Conservation (phyloP, 805 yeast genomes). For the Starmerella sp. region DNA sequence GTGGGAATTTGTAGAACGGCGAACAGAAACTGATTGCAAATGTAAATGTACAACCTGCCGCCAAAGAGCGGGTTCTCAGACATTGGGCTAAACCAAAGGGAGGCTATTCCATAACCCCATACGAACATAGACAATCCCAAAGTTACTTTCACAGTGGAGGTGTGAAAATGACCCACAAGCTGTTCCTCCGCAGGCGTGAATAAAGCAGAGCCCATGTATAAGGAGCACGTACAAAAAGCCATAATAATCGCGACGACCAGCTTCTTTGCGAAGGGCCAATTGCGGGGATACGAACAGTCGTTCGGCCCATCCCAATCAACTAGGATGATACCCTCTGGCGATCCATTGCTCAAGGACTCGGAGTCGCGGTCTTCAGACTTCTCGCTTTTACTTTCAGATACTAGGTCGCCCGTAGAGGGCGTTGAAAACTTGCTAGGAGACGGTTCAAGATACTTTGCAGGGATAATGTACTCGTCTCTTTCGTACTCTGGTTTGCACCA, state of each 20-base stretch:
- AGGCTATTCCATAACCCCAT: slow-evolving; percentile 51
- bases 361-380: too few species aligned
- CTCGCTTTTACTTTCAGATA: background rate
- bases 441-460: background rate
- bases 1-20: slow-evolving; percentile 45
- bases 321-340: slow-evolving; percentile 7
- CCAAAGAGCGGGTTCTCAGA: slow-evolving; percentile 37
- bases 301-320: slow-evolving; percentile 28
- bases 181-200: slow-evolving; percentile 44
- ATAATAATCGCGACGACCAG: slow-evolving; percentile 32
- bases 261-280: slow-evolving; percentile 43
- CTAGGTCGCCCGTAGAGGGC: background rate
- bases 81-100: slow-evolving; percentile 45
- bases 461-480: background rate
- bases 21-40: slow-evolving; percentile 38
- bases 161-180: slow-evolving; percentile 33
- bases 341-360: background rate
- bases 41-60: slow-evolving; percentile 42
- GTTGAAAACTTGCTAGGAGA: background rate
- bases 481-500: background rate
- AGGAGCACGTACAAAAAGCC: slow-evolving; percentile 39
- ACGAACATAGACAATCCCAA: slow-evolving; percentile 46
- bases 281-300: slow-evolving; percentile 37
- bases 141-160: slow-evolving; percentile 35
- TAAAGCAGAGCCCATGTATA: slow-evolving; percentile 50